Conservation (phyloP, 805 yeast genomes). For the Pichia paraexigua region DNA sequence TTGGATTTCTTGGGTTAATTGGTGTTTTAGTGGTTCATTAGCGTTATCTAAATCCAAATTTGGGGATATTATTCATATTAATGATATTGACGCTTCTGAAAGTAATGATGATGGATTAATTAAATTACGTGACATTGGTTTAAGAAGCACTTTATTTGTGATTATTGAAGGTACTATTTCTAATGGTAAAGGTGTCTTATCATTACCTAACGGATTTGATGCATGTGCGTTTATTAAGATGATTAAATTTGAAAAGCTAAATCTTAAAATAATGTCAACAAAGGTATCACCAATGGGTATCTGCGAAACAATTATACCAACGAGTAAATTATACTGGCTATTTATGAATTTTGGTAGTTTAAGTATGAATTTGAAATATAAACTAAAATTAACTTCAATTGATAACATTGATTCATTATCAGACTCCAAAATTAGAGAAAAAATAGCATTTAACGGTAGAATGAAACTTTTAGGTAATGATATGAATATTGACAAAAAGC, state of each 20-base stretch:
- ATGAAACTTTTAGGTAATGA: slow-evolving; percentile 40
- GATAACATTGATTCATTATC: slow-evolving; percentile 2
- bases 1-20: slow-evolving; percentile 2
- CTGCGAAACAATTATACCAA: slow-evolving; percentile 30
- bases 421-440: slow-evolving; percentile 16
- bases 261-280: slow-evolving; percentile 29
- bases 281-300: slow-evolving; percentile 32
- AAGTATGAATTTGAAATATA: slow-evolving; percentile 15
- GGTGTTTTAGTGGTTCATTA: slow-evolving; percentile 12
- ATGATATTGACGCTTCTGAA: slow-evolving; percentile 7
- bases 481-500: slow-evolving; percentile 36
- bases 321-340: slow-evolving; percentile 6
- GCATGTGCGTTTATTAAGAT: slow-evolving; percentile 7
- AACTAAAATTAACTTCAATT: slow-evolving; percentile 18
- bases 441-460: slow-evolving; percentile 38
- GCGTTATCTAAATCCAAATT: not conserved
- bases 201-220: slow-evolving; percentile 34
- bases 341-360: slow-evolving; percentile 10
- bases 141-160: slow-evolving; percentile 36
- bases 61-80: not conserved
- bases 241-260: not conserved
- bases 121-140: not conserved
- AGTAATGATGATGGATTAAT: slow-evolving; percentile 6
- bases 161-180: slow-evolving; percentile 82
- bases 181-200: slow-evolving; percentile 69